Base-by-base conservation (phyloP, 1,139 yeast genomes). In the Hemisphaericaspora xylofermentans region DNA sequence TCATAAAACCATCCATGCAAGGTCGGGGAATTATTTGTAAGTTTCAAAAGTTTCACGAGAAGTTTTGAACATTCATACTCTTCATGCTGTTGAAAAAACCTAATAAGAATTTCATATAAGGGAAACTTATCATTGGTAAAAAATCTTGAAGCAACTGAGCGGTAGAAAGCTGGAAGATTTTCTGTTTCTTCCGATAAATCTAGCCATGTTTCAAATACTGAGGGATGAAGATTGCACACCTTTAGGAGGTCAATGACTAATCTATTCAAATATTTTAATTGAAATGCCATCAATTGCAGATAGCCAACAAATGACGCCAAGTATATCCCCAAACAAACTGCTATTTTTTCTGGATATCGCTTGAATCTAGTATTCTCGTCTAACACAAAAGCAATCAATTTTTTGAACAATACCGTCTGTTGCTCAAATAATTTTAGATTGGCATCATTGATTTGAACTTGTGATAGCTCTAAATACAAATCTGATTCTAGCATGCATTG, bases 331-430 rank as follows among this genome's bases (percentile, higher is more conserved):
- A 52, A 21, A 15, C 43, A 33, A 25, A 40, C 40, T 2, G 47
- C 41, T 17, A 48, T 29, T 21, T 36, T 31, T 4, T 18, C 33
- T 27, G 36, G 10, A 16, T 22, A 33, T 21, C 21, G 33, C 9
- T 25, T 24, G 13, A 36, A 33, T 10, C 39, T 25, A 8, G 36
- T 28, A 18, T 40, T 36, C 17, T 41, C 41, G 13, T 26, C 27
- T 12, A 45, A 33, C 9, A 49, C 31, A 31, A 34, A 45, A 4
- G 34, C 32, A 15, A 48, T 39, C 15, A 52, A 43, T 15, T 44
- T 43, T 32, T 51, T 50, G 33, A 49, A 48, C 15, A 44, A 41
- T n/a, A 40, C 17, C 2, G 48, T 47, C 22, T 49, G 48, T 16
- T 43, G 46, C 25, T 50, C 48, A 38, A 50, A 50, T 19, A 51